These are phyloP conservation scores for Phoenix dactylifera DNA, from an alignment of 176 grass and related monocot genomes.

Conservation along the genomic window DNA sequence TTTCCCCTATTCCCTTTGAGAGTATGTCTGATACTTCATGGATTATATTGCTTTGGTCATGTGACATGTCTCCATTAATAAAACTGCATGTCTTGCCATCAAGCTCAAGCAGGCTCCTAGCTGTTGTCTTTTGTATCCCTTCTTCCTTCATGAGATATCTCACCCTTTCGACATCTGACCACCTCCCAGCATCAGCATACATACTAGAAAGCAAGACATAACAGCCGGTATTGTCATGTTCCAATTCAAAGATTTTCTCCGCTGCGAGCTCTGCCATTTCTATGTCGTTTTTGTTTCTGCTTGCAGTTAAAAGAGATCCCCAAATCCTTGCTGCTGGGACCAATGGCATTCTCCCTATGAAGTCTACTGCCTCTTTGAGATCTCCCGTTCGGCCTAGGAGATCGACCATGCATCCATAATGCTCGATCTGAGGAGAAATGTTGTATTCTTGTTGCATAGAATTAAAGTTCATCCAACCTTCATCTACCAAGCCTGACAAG, in stretches of 20 bases:
- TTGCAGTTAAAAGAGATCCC: constrained; percentile 72
- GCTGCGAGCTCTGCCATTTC: constrained; percentile 71
- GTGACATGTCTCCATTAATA: constrained; percentile 48
- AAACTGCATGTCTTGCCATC: constrained; percentile 38
- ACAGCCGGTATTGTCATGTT: constrained; percentile 87
- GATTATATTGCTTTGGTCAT: constrained; percentile 34
- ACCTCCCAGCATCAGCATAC: constrained; percentile 66
- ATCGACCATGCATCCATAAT: constrained; percentile 86
- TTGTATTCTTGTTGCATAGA: constrained; percentile 61
- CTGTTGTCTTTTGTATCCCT: constrained; percentile 41
- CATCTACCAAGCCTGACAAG: constrained; percentile 41
- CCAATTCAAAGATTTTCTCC: constrained; percentile 49
- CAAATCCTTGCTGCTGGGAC: constrained; percentile 64
- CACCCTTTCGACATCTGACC: constrained; percentile 52
- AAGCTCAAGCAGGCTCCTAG: constrained; percentile 57
- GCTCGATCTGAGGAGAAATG: constrained; percentile 65
- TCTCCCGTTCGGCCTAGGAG: constrained; percentile 60
- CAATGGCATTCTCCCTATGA: constrained; percentile 71
- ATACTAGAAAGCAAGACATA: constrained; percentile 59
- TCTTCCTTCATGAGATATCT: constrained; percentile 56
- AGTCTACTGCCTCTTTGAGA: constrained; percentile 38
- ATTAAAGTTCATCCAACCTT: constrained; percentile 73
- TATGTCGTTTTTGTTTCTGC: constrained; percentile 76
- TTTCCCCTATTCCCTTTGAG: constrained; percentile 50
- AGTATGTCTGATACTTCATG: constrained; percentile 54